These are phyloP conservation scores for Antrodiella citrinella DNA, from an alignment of 768 basidiomycete genomes.

Conservation along the genomic window DNA sequence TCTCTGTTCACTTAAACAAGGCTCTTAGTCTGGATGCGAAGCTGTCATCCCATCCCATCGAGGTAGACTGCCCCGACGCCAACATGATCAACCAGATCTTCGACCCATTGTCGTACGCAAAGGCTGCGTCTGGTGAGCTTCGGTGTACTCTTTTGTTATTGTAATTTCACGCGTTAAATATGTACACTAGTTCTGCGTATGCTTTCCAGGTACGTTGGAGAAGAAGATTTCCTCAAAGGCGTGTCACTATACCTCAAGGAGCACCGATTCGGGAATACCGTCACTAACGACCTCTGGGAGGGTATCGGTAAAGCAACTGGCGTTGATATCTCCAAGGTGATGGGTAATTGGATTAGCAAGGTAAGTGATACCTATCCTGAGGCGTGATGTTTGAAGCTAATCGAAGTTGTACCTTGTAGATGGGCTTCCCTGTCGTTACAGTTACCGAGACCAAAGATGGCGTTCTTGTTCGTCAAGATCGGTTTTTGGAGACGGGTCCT, in stretches of 20 bases:
- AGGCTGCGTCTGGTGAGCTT: conserved; percentile 62
- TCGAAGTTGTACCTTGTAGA: conserved; percentile 27
- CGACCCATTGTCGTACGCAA: conserved; percentile 81
- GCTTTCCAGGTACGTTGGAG: conserved; percentile 83
- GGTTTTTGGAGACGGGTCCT: conserved; percentile 81
- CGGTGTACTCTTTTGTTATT: neutral
- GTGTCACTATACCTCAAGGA: conserved; percentile 89
- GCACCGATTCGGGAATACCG: conserved; percentile 74
- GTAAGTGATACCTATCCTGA: conserved; percentile 28
- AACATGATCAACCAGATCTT: no score
- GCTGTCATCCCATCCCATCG: no score
- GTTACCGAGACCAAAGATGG: conserved; percentile 70
- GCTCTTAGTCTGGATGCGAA: conserved; percentile 82
- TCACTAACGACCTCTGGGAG: conserved; percentile 81
- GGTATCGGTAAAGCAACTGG: no score
- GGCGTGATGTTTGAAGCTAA: neutral
- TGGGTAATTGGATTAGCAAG: conserved; percentile 90
- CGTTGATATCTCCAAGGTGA: conserved; percentile 68
- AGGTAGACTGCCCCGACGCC: no score
- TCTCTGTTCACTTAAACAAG: conserved; percentile 64
- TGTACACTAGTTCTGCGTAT: conserved; percentile 72
- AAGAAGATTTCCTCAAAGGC: conserved; percentile 79
- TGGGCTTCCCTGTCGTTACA: conserved; percentile 85
- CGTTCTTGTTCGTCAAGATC: conserved; percentile 78
- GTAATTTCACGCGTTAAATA: neutral